Conservation (phyloP, 2,329 filamentous ascomycete genomes). For the Canariomyces notabilis region DNA sequence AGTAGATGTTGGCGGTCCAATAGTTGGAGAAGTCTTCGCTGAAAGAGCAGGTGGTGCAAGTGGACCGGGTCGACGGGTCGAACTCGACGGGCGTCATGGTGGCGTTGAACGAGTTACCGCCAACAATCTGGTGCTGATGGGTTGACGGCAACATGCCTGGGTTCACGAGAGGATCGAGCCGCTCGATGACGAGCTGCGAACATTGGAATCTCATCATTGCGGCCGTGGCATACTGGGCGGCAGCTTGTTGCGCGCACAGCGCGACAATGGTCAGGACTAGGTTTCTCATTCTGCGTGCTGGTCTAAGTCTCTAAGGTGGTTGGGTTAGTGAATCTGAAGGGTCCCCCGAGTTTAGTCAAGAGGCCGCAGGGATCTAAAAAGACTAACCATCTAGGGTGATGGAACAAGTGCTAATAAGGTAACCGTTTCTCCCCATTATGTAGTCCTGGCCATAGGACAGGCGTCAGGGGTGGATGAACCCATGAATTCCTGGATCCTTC, state of each 20-base stretch:
- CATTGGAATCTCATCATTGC: slow-evolving; percentile 26
- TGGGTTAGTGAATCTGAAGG: background rate
- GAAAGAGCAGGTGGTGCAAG: slow-evolving; percentile 31
- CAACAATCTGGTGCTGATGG: slow-evolving; percentile 38
- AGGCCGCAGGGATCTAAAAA: too few relatives aligned
- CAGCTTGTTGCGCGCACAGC: slow-evolving; percentile 11
- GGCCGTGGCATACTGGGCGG: slow-evolving; percentile 16
- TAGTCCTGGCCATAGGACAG: too few relatives aligned
- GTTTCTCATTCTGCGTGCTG: slow-evolving; percentile 7
- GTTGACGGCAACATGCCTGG: slow-evolving; percentile 33
- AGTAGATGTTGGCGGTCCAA: slow-evolving; percentile 33
- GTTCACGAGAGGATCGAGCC: slow-evolving; percentile 30
- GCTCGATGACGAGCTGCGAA: slow-evolving; percentile 24
- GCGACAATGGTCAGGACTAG: slow-evolving; percentile 7
- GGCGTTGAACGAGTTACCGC: slow-evolving; percentile 38
- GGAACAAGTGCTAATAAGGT: too few relatives aligned
- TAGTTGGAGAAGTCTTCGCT: slow-evolving; percentile 36
- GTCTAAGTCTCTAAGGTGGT: background rate
- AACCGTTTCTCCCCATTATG: too few relatives aligned
- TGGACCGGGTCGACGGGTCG: slow-evolving; percentile 21
- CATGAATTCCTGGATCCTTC: background rate
- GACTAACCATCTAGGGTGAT: too few relatives aligned
- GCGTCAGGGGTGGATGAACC: background rate
- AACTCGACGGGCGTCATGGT: slow-evolving; percentile 29
- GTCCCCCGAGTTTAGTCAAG: too few relatives aligned